A percentile compares a stretch with the other conserved stretches of the same genome.
Conservation (phyloP, 2,329 filamentous ascomycete genomes). For the Cordyceps javanica region DNA sequence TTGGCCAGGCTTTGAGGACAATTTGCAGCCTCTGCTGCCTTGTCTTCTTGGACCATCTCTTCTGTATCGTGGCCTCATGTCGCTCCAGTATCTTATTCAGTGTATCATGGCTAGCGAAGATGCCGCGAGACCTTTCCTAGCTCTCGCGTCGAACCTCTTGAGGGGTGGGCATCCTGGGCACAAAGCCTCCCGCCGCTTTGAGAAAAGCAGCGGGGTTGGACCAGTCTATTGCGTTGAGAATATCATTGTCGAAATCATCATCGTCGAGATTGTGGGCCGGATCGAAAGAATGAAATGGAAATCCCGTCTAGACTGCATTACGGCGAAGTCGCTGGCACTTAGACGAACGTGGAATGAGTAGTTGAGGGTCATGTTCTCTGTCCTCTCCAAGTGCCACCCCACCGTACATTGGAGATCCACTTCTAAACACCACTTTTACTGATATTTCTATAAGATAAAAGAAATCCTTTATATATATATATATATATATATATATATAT, state of each 20-base stretch:
- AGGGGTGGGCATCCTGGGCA: background rate
- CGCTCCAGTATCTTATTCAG: conserved; percentile 39
- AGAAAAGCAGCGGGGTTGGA: background rate
- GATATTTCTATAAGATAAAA: no score
- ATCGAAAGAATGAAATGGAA: background rate
- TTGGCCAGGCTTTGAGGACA: conserved; percentile 42
- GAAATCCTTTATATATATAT: no score
- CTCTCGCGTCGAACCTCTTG: conserved; percentile 14
- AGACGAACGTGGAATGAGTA: background rate
- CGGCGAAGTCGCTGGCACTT: background rate
- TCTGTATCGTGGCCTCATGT: conserved; percentile 45
- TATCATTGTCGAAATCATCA: no score
- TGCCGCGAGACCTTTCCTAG: conserved; percentile 2
- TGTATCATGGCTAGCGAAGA: conserved; percentile 20
- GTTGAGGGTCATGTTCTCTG: background rate
- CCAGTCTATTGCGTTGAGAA: background rate
- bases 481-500: no score
- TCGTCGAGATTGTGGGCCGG: background rate
- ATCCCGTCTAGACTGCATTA: background rate
- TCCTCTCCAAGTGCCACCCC: background rate
- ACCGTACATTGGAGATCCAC: no score
- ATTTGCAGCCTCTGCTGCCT: conserved; percentile 38
- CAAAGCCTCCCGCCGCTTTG: background rate
- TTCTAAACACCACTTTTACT: no score
- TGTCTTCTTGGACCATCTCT: conserved; percentile 50